These are phyloP conservation scores for Schizonepeta tenuifolia DNA, from an alignment of 257 asterid species.

Conservation along the genomic window DNA sequence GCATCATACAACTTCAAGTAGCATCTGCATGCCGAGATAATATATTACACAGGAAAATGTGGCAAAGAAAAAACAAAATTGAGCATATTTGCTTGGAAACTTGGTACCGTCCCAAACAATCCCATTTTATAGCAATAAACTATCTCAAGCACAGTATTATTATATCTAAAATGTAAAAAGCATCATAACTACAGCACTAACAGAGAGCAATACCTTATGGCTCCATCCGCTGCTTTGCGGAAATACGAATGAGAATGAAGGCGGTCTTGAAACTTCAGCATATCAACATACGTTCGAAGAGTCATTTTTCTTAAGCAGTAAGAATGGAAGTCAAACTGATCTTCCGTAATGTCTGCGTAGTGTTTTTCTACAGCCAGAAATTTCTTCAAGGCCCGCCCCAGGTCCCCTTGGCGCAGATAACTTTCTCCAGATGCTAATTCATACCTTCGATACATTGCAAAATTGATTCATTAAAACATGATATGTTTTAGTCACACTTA, in stretches of 20 bases:
- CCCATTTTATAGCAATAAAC: neutral
- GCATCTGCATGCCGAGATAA: conserved; percentile 63
- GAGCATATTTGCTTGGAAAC: conserved; percentile 20
- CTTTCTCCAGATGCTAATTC: conserved; percentile 97
- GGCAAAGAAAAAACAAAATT: conserved; percentile 16
- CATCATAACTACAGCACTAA: conserved; percentile 19
- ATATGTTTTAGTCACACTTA: conserved; percentile 2
- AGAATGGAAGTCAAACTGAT: conserved; percentile 97
- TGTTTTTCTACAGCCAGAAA: conserved; percentile 98
- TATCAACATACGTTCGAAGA: conserved; percentile 86
- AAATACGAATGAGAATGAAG: conserved; percentile 92
- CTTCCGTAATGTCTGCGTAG: conserved; percentile 92
- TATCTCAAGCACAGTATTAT: conserved; percentile 20
- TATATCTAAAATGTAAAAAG: conserved; percentile 12
- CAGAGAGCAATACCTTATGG: conserved; percentile 61
- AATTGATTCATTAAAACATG: conserved; percentile 21
- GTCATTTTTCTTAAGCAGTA: conserved; percentile 99
- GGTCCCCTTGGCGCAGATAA: conserved; percentile 90
- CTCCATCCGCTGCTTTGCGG: conserved; percentile 92
- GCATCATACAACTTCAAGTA: conserved; percentile 87
- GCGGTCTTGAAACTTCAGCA: conserved; percentile 92
- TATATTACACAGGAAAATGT: conserved; percentile 18
- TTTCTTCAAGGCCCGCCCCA: conserved; percentile 97
- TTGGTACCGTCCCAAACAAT: neutral
- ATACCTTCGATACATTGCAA: conserved; percentile 59